A percentile compares a stretch with the other conserved stretches of the same genome.
Conservation (phyloP, 257 asterid species). For the Primulina eburnea region DNA sequence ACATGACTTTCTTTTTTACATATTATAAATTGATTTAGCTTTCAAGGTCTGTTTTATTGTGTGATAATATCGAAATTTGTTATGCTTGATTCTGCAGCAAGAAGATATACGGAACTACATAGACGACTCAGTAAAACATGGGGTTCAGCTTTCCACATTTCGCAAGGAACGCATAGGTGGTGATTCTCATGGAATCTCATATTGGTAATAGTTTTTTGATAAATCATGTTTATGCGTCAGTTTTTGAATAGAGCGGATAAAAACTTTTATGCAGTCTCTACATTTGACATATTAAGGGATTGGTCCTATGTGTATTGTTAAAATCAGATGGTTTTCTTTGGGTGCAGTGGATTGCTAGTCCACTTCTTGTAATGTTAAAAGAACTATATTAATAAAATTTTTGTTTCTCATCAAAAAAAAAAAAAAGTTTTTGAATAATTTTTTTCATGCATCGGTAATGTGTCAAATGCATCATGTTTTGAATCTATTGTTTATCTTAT, state of each 20-base stretch:
- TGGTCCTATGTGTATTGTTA: too few species aligned
- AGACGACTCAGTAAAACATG: conserved; percentile 75
- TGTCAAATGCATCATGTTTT: background rate
- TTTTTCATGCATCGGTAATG: too few species aligned
- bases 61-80: conserved; percentile 16
- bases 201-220: conserved; percentile 57
- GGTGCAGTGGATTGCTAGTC: too few species aligned
- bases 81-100: conserved; percentile 68
- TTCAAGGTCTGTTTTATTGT: background rate
- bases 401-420: too few species aligned
- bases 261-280: too few species aligned
- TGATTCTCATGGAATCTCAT: conserved; percentile 87
- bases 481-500: conserved; percentile 12
- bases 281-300: too few species aligned
- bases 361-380: too few species aligned
- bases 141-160: conserved; percentile 63
- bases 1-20: background rate
- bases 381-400: too few species aligned
- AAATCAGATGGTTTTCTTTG: too few species aligned
- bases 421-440: background rate
- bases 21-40: background rate
- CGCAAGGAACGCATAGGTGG: conserved; percentile 93
- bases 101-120: conserved; percentile 85
- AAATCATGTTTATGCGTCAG: conserved; percentile 15
- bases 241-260: too few species aligned